Conservation (phyloP, 352 stramenopile genomes). For the Globisporangium polare region DNA sequence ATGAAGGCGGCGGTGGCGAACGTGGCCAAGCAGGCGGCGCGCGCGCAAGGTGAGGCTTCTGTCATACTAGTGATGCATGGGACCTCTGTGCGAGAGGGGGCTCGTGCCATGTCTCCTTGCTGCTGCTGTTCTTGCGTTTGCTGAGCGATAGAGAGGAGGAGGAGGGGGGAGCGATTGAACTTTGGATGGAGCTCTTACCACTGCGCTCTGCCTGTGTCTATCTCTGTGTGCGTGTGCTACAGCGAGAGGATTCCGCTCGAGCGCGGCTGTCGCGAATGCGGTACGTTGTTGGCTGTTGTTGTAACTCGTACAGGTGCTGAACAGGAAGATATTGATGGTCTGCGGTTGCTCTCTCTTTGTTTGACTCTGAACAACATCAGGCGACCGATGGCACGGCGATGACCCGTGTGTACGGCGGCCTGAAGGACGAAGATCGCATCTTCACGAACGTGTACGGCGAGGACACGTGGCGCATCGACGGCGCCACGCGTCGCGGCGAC, state of each 20-base stretch:
- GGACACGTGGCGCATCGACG: slow-evolving; percentile 85
- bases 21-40: slow-evolving; percentile 14
- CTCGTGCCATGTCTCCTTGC: neutral
- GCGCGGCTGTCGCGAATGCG: slow-evolving; percentile 30
- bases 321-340: neutral
- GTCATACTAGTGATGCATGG: no score
- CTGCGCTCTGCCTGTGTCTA: neutral
- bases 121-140: neutral
- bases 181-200: neutral
- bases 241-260: slow-evolving; percentile 25
- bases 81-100: neutral
- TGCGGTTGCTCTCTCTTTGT: neutral
- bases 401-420: slow-evolving; percentile 90
- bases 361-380: slow-evolving; percentile 14
- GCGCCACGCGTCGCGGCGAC: slow-evolving; percentile 93
- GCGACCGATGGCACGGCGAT: slow-evolving; percentile 51
- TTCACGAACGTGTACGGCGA: slow-evolving; percentile 99
- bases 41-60: slow-evolving; percentile 10
- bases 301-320: neutral
- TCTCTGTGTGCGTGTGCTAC: neutral
- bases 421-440: slow-evolving; percentile 99
- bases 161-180: neutral
- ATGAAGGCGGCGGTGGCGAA: slow-evolving; percentile 15
- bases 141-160: neutral
- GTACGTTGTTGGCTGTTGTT: slow-evolving; percentile 15